These are phyloP conservation scores for Blastobotrys raffinosifermentans DNA, from an alignment of 1,139 yeast genomes.

Conservation along the genomic window DNA sequence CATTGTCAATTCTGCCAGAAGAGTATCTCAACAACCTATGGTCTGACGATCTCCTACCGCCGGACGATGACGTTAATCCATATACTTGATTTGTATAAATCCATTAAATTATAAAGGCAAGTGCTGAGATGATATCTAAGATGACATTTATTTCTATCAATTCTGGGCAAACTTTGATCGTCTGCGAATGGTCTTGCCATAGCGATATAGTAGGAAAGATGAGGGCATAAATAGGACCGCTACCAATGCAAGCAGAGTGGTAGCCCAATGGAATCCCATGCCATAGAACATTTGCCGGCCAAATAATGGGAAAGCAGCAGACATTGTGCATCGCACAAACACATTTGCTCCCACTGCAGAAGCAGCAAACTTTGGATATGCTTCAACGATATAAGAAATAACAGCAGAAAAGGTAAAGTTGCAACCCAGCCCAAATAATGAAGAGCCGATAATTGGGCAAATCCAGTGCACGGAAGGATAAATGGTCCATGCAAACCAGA, in stretches of 20 bases:
- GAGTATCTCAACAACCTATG: slow-evolving; percentile 19
- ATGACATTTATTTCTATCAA: not conserved
- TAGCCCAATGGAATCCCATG: slow-evolving; percentile 56
- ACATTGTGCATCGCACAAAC: slow-evolving; percentile 34
- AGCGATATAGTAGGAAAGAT: slow-evolving; percentile 17
- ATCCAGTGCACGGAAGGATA: slow-evolving; percentile 73
- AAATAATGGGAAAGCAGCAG: slow-evolving; percentile 66
- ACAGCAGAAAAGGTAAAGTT: slow-evolving; percentile 7
- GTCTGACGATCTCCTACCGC: slow-evolving; percentile 26
- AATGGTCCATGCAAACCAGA: slow-evolving; percentile 60
- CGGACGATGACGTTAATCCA: slow-evolving; percentile 17
- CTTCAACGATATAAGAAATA: slow-evolving; percentile 8
- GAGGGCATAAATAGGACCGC: slow-evolving; percentile 19
- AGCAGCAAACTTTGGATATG: slow-evolving; percentile 8
- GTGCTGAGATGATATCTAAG: not conserved
- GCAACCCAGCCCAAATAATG: slow-evolving; percentile 10
- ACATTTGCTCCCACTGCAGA: slow-evolving; percentile 11
- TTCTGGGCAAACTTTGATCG: not conserved
- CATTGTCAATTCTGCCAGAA: slow-evolving; percentile 18
- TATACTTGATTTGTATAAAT: too few species aligned
- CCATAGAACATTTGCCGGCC: slow-evolving; percentile 49
- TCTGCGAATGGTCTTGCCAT: slow-evolving; percentile 3
- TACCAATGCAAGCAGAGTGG: slow-evolving; percentile 41
- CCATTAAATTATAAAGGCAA: too few species aligned
- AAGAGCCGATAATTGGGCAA: slow-evolving; percentile 50